phyloP scores from a whole-genome alignment of 2,329 filamentous ascomycete species.

The Monascus ruber region DNA sequence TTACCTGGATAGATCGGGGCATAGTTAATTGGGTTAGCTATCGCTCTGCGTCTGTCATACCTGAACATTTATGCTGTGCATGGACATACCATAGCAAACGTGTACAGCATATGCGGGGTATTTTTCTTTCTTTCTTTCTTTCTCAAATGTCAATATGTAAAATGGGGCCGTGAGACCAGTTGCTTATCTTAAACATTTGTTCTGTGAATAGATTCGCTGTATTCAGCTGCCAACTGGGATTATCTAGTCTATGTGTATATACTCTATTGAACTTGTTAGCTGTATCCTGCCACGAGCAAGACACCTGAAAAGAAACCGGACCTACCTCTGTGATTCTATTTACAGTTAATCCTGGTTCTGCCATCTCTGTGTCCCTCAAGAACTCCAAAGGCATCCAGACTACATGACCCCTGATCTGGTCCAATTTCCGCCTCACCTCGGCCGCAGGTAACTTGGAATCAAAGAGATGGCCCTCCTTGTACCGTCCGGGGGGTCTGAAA shows the following conservation, averaged over 20 bases:
- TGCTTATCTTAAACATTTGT: not conserved
- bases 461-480: constrained; percentile 78
- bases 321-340: constrained; percentile 77
- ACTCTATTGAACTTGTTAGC: constrained; percentile 14
- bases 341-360: constrained; percentile 74
- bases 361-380: constrained; percentile 73
- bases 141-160: too few relatives aligned
- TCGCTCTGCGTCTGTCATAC: too few relatives aligned
- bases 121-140: too few relatives aligned
- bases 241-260: constrained; percentile 20
- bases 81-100: too few relatives aligned
- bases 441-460: constrained; percentile 63
- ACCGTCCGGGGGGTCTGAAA: constrained; percentile 53
- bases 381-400: constrained; percentile 96
- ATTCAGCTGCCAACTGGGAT: too few relatives aligned
- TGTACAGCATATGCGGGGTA: too few relatives aligned
- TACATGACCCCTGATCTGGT: constrained; percentile 73
- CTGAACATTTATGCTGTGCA: too few relatives aligned
- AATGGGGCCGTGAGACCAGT: too few relatives aligned
- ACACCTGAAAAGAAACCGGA: constrained; percentile 20
- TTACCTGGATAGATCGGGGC: too few relatives aligned
- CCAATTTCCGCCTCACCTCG: constrained; percentile 63
- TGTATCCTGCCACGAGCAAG: not conserved
- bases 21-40: too few relatives aligned
- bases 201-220: not conserved